Percentiles rank a stretch among this genome's conserved stretches.
These are phyloP conservation scores for Teratosphaeria pseudoeucalypti DNA, from an alignment of 2,329 filamentous ascomycete genomes.

Conservation along the genomic window DNA sequence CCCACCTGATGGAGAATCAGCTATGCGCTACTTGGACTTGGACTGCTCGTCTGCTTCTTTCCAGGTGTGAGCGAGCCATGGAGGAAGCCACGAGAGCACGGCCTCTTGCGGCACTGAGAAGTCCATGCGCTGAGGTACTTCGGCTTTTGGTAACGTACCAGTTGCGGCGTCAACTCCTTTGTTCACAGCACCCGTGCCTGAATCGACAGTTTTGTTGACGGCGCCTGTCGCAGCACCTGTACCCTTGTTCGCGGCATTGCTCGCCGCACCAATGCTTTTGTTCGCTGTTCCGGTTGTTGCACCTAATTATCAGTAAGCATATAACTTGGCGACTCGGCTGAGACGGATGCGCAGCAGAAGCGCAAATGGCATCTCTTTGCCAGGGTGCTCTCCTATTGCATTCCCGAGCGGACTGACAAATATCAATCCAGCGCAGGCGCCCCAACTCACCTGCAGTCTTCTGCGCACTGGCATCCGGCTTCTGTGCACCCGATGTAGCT, in stretches of 20 bases:
- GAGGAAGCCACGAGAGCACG: constrained; percentile 16
- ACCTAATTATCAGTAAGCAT: background rate
- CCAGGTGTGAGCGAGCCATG: constrained; percentile 19
- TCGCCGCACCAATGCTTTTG: constrained; percentile 18
- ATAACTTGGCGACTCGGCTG: background rate
- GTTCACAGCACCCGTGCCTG: constrained; percentile 16
- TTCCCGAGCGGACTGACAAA: no score
- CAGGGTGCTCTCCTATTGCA: background rate
- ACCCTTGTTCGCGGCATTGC: background rate
- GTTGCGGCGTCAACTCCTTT: constrained; percentile 19
- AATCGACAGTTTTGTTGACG: constrained; percentile 17
- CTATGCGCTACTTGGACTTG: constrained; percentile 1
- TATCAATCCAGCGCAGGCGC: background rate
- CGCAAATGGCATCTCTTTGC: background rate
- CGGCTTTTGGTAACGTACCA: constrained; percentile 17
- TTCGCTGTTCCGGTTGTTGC: constrained; percentile 14
- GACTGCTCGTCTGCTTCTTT: constrained; percentile 11
- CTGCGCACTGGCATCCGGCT: constrained; percentile 5
- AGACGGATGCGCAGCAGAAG: background rate
- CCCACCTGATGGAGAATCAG: constrained; percentile 16
- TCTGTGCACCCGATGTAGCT: constrained; percentile 8
- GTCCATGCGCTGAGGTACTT: constrained; percentile 11
- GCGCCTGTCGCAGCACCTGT: constrained; percentile 15
- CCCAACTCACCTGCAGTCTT: constrained; percentile 1
- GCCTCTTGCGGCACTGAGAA: constrained; percentile 8